Evolutionary conservation across 2,329 filamentous ascomycete species (phyloP), one percentile per base, ranked within the genome.

Genomic region (Pseudopyrenochaeta lycopersici): DNA sequence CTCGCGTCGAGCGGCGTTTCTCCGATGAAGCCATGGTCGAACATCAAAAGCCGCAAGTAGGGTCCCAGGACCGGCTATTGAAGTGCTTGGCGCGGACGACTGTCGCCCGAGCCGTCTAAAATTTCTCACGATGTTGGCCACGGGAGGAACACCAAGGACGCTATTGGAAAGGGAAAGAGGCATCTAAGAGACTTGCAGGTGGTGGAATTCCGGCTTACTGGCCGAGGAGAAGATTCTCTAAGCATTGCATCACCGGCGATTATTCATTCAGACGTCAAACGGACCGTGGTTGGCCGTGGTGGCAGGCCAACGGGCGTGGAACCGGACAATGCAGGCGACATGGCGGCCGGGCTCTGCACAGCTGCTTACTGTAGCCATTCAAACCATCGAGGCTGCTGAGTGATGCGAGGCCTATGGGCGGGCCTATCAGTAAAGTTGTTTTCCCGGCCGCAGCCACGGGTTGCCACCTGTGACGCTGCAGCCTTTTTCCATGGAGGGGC

Each of bases 401-500:
- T 70, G 69, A 71, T 65, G 62, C 59, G 45, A 57, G 45, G 38
- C 44, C 23, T n/a, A 23, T 17, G 38, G 20, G 62, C 58, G 56
- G 60, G 58, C 51, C 64, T 58, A 60, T 62, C 50, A 58, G 33
- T 44, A 36, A 35, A 42, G 54, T 50, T 51, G 49, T 54, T 67
- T 65, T 66, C 47, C 59, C 56, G 60, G 58, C 62, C 55, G 60
- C 49, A 56, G 47, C 52, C 54, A 52, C 52, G 56, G 58, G 49
- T 71, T 54, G 68, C 69, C 69, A 71, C 67, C 54, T 63, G 70
- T 72, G 71, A 73, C 70, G 71, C 68, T 68, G 60, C 57, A 55
- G 41, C 59, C 60, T 68, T 67, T 61, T 62, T 57, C 56, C 46
- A 54, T 68, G 49, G 64, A 68, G 63, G 62, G 65, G 65, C 63